Evolutionary conservation across 371 early-diverging fungal genomes (phyloP).

Genomic region (Conidiobolus incongruus): DNA sequence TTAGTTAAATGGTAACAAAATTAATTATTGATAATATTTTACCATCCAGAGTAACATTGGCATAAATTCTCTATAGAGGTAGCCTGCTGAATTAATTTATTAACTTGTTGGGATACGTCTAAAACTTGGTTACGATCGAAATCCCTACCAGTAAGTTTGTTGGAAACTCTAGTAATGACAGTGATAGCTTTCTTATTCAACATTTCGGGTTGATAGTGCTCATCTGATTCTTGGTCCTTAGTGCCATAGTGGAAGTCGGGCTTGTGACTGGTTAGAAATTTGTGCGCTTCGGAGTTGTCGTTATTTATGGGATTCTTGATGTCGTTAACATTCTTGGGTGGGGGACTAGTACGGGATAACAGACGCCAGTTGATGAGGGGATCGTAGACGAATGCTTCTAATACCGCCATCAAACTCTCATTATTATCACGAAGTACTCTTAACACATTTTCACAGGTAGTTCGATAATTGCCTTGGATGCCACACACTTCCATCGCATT

Average conservation of each 20-base stretch:
- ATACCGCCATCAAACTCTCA: conserved; percentile 92
- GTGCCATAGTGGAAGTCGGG: not conserved
- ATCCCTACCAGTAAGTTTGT: conserved; percentile 44
- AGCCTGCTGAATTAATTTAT: conserved; percentile 84
- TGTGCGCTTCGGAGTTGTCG: not conserved
- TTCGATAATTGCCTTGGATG: conserved; percentile 89
- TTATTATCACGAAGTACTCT: conserved; percentile 86
- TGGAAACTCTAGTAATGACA: conserved; percentile 28
- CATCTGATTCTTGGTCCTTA: conserved; percentile 1
- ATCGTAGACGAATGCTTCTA: conserved; percentile 96
- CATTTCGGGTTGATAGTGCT: conserved; percentile 9
- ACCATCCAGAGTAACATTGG: conserved; percentile 95
- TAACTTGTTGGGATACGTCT: conserved; percentile 72
- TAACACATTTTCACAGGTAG: conserved; percentile 92
- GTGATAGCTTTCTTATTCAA: conserved; percentile 29
- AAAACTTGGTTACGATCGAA: conserved; percentile 66
- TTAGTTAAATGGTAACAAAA: conserved; percentile 18
- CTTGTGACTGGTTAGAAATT: not conserved
- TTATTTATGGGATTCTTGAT: not conserved
- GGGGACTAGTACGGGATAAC: conserved; percentile 16
- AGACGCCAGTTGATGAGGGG: conserved; percentile 89
- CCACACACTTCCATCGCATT: conserved; percentile 95
- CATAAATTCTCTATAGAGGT: conserved; percentile 84
- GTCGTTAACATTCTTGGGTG: no score
- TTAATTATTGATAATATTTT: no score